Evolutionary conservation across 116 monocot genomes (phyloP), one percentile per base, ranked within the genome.

Genomic region (Zostera marina): DNA sequence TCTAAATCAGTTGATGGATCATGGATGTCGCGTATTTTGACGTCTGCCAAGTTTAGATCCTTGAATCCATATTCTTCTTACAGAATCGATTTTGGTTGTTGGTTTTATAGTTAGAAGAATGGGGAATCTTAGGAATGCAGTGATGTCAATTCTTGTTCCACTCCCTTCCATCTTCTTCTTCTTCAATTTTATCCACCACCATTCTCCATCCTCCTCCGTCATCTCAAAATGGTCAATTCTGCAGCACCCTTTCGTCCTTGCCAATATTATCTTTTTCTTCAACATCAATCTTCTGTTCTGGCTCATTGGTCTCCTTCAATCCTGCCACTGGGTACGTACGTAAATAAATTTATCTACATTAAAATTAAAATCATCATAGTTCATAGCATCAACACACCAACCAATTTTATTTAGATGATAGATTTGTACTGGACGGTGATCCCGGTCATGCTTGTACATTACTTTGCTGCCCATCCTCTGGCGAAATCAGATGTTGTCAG

Each of bases 361-460:
- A n/a, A n/a, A n/a, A n/a, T n/a, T n/a, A n/a, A n/a, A n/a, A n/a
- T n/a, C n/a, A n/a, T n/a, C n/a, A n/a, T 47, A 47, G 47, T 47
- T 47, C 47, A 45, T 45, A 45, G 13, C 45, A 45, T 2, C 14
- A 14, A 12, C 14, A 45, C 44, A 45, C 10, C 10, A 45, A 10
- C 44, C 44, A 45, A 45, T 14, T 14, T 16, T 19, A 48, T 48
- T 48, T 48, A 87, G 87, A 59, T 94, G 77, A 94, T 94, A 21
- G 93, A 94, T 53, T 61, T 88, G 58, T 94, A 94, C 64, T 94
- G 93, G 93, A 94, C 93, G 8, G 77, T 94, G 56, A 88, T 88
- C 58, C 93, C 93, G 5, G 79, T 84, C 38, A 63, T 94, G 75
- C 79, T 94, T 54, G 63, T 69, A 19, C 84, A 88, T 58, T 94